Evolutionary conservation across 129 eudicot species (phyloP), one percentile per base, ranked within the genome.

Genomic region (Arctium minus): DNA sequence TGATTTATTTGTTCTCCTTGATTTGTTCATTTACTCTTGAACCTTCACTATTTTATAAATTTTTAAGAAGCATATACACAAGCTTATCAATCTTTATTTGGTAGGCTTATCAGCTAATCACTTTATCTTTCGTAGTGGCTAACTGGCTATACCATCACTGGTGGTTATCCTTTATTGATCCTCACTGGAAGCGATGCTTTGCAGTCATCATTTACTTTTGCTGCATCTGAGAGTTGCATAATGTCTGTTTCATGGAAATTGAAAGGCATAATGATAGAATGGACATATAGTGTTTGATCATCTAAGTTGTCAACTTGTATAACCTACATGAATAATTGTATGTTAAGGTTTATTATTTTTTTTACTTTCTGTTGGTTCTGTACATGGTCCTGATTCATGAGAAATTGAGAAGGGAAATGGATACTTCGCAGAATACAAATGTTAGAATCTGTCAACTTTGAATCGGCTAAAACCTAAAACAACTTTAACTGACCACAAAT

Each of bases 91-190:
- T 40, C 29, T 9, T 42, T 74, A 44, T 42, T 10, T 40, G 35
- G 37, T 27, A 22, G 65, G 29, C 78, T 18, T 42, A 27, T 4
- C 32, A 44, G 38, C n/a, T 22, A 74, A 44, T 74, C 36, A 22
- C 4, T 74, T 7, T 74, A 6, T 74, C 18, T 44, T 44, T 74
- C 18, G 42, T 18, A 27, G 65, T 13, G 65, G 70, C 71, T 38
- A 48, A 27, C 38, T 13, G 65, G 70, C 71, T 38, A 48, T 71
- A 9, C 71, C 50, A 44, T 69, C 68, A 69, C 40, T 18, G 27
- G 71, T 80, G 69, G 46, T 15, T 8, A 69, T 70, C 39, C n/a
- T 79, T 31, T 79, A 68, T 40, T 70, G 76, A 48, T 70, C 50
- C 44, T 70, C 18, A 1, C 15, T 70, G 77, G 38, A 46, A 80